Evolutionary conservation across 352 stramenopile genomes (phyloP), one percentile per base, ranked within the genome.

Genomic region (Phytophthora sansomeana): DNA sequence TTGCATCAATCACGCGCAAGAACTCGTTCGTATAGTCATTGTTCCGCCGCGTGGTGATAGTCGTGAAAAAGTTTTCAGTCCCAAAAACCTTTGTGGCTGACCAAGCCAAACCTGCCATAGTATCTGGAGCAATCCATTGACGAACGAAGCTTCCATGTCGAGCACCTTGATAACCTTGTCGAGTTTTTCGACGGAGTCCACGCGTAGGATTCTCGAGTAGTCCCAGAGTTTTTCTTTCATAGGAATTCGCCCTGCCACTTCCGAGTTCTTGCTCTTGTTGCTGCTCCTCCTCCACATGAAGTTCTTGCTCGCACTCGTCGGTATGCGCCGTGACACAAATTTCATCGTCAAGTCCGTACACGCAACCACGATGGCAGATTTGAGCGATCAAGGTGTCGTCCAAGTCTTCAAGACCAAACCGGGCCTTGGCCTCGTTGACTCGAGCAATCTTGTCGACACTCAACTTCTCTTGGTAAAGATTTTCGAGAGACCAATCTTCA

Each of bases 271-370:
- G 13, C n/a, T 81, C 51, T 16, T 77, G 52, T 43, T 88, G 58
- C 17, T 77, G 47, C 32, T 87, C 78, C 30, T 87, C 67, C 47
- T 90, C 63, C 11, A 86, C 50, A 17, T 87, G 78, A n/a, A 90
- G 33, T 59, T 91, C 78, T 11, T 76, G 80, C 58, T 92, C 81
- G 13, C 76, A 90, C 46, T 90, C 72, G 38, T 84, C 72, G 14
- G 57, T 74, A 43, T 84, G 81, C 0, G 67, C 52, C 16, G 67
- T 81, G 17, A 83, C 55, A 6, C 81, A 64, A 0, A 88, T 59
- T 52, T 74, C 70, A 30, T 83, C 63, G 17, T 90, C 72, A 10
- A 78, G 39, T 5, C 76, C 77, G 43, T 67, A 87, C 7, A 16
- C 21, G 4, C 30, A 14, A 2, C 58, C 44, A 35, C 11, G n/a